Base-by-base conservation (phyloP, 129 eudicot species). In the Smallanthus sonchifolius region DNA sequence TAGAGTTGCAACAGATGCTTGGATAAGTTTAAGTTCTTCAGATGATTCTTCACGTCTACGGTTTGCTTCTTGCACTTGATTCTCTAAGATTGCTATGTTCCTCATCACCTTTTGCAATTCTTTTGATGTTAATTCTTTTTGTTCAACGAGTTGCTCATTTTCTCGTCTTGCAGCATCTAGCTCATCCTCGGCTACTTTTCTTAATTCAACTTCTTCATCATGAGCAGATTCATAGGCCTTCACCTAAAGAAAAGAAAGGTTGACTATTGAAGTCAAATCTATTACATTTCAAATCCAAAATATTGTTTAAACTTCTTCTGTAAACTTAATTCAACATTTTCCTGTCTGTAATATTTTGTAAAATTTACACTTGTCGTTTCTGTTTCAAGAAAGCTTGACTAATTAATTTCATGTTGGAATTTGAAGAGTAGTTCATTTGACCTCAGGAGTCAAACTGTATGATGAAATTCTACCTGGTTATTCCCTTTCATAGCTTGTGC, bases 1-100 rank as follows among this genome's bases (percentile, higher is more conserved):
- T 61, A 92, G 70, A 75, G 85, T 75, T 72, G 91, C 69, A 38
- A 84, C 74, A 10, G 96, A 84, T 45, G 86, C 70, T 65, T 87
- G 86, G 67, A 92, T 75, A 48, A 85, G 86, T 73, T 78, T 80
- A 39, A 89, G 67, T 70, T 92, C 97, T 83, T 79, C 93, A 36
- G 89, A 45, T 44, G 86, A 86, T 48, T 86, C 97, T 74, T 85
- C 84, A 37, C 80, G 75, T 65, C 88, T 86, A 43, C 83, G 84
- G 77, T 85, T 82, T 75, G 97, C 86, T 81, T 89, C 93, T 48
- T 77, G 86, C 43, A 82, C 79, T 65, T 84, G 91, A 56, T 80
- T 83, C 69, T 87, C 91, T 47, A 89, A 82, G 56, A 92, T 63
- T 10, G 86, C 89, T 69, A 92, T 87, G 84, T 85, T 83, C 69